These are phyloP conservation scores for Kalaharituber pfeilii DNA, from an alignment of 2,329 filamentous ascomycete species.

Conservation along the genomic window DNA sequence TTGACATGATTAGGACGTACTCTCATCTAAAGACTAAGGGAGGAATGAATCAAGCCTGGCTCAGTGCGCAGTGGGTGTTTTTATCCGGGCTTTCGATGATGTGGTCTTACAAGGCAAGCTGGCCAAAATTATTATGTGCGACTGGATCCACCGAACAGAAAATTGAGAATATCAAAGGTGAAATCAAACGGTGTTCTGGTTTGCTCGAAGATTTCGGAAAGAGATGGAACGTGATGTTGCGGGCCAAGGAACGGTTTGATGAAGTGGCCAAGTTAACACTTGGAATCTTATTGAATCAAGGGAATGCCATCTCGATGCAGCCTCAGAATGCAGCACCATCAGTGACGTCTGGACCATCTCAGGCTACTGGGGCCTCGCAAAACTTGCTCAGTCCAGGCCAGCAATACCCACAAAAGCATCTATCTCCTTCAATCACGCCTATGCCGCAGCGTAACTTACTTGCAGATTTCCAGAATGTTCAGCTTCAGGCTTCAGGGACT, in stretches of 20 bases:
- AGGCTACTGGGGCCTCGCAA: not conserved
- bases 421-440: not conserved
- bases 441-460: not conserved
- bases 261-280: not conserved
- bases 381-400: not conserved
- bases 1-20: slow-evolving; percentile 24
- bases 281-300: not conserved
- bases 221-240: not conserved
- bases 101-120: slow-evolving; percentile 12
- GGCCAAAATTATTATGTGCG: not conserved
- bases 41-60: slow-evolving; percentile 24
- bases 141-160: slow-evolving; percentile 9
- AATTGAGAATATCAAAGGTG: slow-evolving; percentile 8
- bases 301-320: no score
- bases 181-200: slow-evolving; percentile 12
- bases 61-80: slow-evolving; percentile 25
- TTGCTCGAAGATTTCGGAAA: slow-evolving; percentile 7
- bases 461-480: not conserved
- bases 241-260: not conserved
- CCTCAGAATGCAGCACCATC: no score
- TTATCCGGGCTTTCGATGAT: slow-evolving; percentile 25
- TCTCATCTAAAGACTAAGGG: slow-evolving; percentile 23
- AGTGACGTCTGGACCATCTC: no score
- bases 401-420: not conserved
- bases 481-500: no score